phyloP scores from a whole-genome alignment of 768 basidiomycete species.

The Leucosporidium scottii region DNA sequence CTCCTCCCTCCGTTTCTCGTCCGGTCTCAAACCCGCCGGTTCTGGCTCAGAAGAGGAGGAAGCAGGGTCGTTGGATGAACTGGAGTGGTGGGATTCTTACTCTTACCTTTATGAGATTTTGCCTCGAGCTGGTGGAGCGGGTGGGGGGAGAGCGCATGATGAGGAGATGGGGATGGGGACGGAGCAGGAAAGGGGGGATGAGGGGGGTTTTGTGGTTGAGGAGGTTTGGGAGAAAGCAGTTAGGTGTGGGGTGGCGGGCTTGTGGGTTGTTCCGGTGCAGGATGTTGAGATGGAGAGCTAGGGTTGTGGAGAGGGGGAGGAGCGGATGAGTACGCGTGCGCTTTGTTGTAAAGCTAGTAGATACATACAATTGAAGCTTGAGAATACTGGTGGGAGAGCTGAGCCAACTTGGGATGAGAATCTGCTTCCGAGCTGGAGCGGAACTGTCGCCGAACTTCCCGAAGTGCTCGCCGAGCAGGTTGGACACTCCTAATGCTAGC shows the following conservation, averaged over 20 bases:
- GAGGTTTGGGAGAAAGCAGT: conserved; percentile 82
- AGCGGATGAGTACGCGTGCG: no score
- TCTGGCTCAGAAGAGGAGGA: conserved; percentile 46
- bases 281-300: background rate
- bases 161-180: background rate
- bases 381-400: no score
- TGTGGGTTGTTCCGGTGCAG: conserved; percentile 40
- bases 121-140: no score
- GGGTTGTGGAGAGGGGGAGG: background rate
- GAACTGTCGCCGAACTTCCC: no score
- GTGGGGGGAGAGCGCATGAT: conserved; percentile 49
- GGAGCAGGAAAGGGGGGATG: conserved; percentile 56
- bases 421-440: no score
- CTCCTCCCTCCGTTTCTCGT: background rate
- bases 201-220: conserved; percentile 72
- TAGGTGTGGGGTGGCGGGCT: conserved; percentile 61
- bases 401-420: no score
- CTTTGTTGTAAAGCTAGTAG: background rate
- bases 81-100: conserved; percentile 53
- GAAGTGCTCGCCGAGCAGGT: background rate
- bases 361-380: background rate
- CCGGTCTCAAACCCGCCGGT: conserved; percentile 22
- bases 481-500: no score
- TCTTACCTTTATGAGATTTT: conserved; percentile 58
- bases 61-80: conserved; percentile 66